phyloP scores from a whole-genome alignment of 257 asterid genomes.

The Solanum lycopersicoides region DNA sequence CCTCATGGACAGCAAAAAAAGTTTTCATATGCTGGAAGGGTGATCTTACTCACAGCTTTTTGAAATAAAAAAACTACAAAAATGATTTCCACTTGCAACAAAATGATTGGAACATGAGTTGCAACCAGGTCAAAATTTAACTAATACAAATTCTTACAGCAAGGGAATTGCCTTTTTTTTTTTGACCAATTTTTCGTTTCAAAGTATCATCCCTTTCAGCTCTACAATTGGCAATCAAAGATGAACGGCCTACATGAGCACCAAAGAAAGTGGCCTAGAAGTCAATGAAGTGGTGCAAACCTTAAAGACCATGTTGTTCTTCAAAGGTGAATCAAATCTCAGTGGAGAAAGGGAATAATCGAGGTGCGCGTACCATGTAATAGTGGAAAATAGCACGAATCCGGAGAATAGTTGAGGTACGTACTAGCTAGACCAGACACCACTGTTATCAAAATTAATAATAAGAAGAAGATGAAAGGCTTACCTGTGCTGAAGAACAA shows the following conservation, averaged over 20 bases:
- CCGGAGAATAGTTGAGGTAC: neutral
- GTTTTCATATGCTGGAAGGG: neutral
- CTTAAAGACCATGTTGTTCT: neutral
- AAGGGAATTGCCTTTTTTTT: neutral
- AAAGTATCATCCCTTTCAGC: neutral
- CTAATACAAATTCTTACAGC: neutral
- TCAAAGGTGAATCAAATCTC: neutral
- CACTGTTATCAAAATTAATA: neutral
- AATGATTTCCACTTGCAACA: neutral
- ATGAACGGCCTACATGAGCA: slow-evolving; percentile 30
- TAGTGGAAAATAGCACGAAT: neutral
- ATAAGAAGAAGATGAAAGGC: neutral
- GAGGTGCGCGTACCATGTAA: neutral
- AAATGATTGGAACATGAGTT: neutral
- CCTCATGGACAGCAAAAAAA: neutral
- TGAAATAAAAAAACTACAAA: neutral
- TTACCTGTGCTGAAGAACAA: slow-evolving; percentile 55
- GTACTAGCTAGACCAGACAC: neutral
- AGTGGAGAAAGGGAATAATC: neutral
- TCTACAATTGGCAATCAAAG: neutral
- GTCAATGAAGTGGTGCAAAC: neutral
- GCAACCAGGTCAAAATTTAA: neutral
- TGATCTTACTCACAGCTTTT: neutral
- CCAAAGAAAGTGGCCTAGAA: neutral
- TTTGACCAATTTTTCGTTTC: neutral